Evolutionary conservation across 306 rosid genomes (phyloP), one percentile per base, ranked within the genome.

Genomic region (Rosa persica): DNA sequence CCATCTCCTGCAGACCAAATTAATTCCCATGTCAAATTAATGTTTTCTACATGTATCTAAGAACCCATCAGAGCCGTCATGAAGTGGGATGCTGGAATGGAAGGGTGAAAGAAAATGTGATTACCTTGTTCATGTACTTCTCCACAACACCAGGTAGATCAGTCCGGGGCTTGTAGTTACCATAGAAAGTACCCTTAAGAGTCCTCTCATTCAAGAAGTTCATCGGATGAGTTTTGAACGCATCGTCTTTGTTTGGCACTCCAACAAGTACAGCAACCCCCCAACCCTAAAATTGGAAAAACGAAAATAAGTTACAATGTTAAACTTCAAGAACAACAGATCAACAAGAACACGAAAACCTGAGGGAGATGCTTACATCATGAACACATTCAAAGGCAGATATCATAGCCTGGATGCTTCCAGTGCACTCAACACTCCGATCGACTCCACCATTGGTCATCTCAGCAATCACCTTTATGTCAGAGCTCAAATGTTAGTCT

Each of bases 341-440:
- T 9, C 51, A 17, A 10, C 40, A 40, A 13, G 72, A 11, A 57
- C 0, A 7, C 12, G n/a, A 5, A 36, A 38, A 6, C 23, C 3
- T 47, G 73, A 5, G 51, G 12, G 3, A 30, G 49, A 34, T 30
- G 46, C 48, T 40, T 85, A 94, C 98, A 83, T 94, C 97, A 8
- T 94, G 98, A 47, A 94, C 97, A 49, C 97, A 92, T 88, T 94
- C 98, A 27, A 94, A 94, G 6, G 98, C 98, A 7, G 98, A 89
- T 77, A 90, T 86, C 96, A 92, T 92, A 39, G 97, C 97, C 76
- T 94, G 97, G 62, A 90, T 39, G 83, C 93, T 94, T 36, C 97
- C 97, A 0, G 97, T 94, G 77, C 98, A 94, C 77, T 94, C 98
- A 30, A 94, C 74, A 39, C 96, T 92, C 40, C 97, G 90, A 82